phyloP scores from a whole-genome alignment of 2,329 filamentous ascomycete genomes.

The Fusarium floridanum region DNA sequence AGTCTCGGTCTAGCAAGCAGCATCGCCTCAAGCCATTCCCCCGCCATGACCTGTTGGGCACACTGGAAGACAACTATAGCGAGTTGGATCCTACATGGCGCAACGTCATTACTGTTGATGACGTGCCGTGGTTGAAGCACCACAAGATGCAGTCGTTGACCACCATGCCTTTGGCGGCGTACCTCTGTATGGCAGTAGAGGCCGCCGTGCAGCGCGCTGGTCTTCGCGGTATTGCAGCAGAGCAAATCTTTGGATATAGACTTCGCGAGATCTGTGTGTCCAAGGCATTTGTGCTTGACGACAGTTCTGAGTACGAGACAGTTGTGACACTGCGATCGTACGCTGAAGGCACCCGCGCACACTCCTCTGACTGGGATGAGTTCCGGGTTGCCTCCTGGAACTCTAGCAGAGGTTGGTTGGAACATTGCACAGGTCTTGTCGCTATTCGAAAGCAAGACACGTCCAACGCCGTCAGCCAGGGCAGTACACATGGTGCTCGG shows the following conservation, averaged over 20 bases:
- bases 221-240: not conserved
- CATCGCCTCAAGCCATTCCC: conserved; percentile 17
- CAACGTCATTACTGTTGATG: conserved; percentile 4
- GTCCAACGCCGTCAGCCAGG: conserved; percentile 39
- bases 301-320: conserved; percentile 39
- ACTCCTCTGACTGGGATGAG: conserved; percentile 65
- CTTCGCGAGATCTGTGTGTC: not conserved
- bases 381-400: conserved; percentile 69
- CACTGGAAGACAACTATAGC: not conserved
- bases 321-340: conserved; percentile 43
- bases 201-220: not conserved
- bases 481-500: not conserved
- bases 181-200: conserved; percentile 28
- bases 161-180: conserved; percentile 21
- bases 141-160: conserved; percentile 25
- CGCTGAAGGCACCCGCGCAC: conserved; percentile 45
- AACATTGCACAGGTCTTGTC: conserved; percentile 69
- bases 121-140: conserved; percentile 22
- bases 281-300: not conserved
- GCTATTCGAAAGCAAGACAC: conserved; percentile 48
- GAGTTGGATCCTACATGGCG: conserved; percentile 22
- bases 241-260: not conserved
- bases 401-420: conserved; percentile 65
- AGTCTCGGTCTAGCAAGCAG: conserved; percentile 17
- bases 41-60: conserved; percentile 24